phyloP scores from a whole-genome alignment of 495 filamentous ascomycete species.

The Penicillium robsamsonii region DNA sequence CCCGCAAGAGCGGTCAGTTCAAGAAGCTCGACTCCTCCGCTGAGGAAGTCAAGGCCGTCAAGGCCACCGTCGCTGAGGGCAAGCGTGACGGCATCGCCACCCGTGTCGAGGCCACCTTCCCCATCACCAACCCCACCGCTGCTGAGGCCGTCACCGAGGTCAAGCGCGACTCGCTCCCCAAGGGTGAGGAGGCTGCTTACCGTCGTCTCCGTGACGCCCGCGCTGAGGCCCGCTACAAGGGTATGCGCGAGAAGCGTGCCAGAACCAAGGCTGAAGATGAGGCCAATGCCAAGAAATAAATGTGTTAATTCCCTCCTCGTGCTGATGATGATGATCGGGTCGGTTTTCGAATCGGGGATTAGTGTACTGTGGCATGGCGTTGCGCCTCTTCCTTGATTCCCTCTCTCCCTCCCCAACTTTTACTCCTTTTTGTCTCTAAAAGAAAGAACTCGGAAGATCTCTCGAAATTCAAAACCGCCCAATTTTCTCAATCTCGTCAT shows the following conservation, averaged over 20 bases:
- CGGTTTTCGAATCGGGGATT: conserved; percentile 43
- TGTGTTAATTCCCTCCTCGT: conserved; percentile 45
- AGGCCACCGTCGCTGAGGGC: conserved; percentile 51
- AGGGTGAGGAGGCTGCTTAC: conserved; percentile 79
- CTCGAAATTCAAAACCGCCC: conserved; percentile 44
- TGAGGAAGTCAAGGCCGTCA: conserved; percentile 77
- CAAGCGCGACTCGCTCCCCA: conserved; percentile 74
- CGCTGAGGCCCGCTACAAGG: conserved; percentile 75
- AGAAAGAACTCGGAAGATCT: conserved; percentile 44
- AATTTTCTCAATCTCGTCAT: conserved; percentile 30
- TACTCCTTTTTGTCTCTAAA: conserved; percentile 39
- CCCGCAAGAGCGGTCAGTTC: conserved; percentile 85
- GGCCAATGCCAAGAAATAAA: conserved; percentile 86
- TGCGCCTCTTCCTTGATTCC: conserved; percentile 36
- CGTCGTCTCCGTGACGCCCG: conserved; percentile 79
- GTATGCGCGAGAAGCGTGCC: conserved; percentile 87
- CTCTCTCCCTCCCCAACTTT: conserved; percentile 26
- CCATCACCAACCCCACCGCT: conserved; percentile 64
- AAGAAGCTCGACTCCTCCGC: conserved; percentile 86
- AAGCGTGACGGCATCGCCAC: conserved; percentile 56
- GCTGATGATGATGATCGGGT: conserved; percentile 52
- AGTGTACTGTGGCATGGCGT: conserved; percentile 48
- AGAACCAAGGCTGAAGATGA: conserved; percentile 92
- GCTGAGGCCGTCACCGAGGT: conserved; percentile 69
- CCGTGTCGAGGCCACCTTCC: conserved; percentile 57